Percentiles rank a stretch among this genome's conserved stretches.
These are phyloP conservation scores for Sonneratia alba DNA, from an alignment of 345 rosid genomes.

Conservation along the genomic window DNA sequence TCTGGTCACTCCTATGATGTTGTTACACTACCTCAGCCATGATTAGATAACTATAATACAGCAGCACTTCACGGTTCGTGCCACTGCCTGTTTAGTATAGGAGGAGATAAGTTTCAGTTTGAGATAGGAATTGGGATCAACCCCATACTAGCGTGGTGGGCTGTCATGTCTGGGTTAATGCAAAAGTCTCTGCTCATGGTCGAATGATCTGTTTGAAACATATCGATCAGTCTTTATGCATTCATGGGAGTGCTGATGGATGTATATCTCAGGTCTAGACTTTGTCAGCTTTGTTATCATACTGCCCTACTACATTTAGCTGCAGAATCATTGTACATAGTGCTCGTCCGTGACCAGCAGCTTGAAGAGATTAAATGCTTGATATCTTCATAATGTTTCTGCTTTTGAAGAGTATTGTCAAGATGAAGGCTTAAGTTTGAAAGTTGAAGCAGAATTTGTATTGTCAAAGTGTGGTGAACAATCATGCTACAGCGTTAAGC, in stretches of 20 bases:
- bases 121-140: background rate
- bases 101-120: background rate
- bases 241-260: background rate
- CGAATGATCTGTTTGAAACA: background rate
- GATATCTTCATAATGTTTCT: background rate
- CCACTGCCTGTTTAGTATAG: background rate
- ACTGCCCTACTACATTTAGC: background rate
- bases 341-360: background rate
- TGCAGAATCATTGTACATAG: background rate
- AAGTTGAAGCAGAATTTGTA: background rate
- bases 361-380: background rate
- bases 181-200: background rate
- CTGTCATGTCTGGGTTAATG: background rate
- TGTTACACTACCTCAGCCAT: background rate
- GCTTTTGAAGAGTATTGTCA: background rate
- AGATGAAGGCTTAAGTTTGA: background rate
- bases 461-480: background rate
- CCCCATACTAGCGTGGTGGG: background rate
- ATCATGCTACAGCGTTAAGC: background rate
- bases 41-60: background rate
- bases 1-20: background rate
- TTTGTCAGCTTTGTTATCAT: background rate
- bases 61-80: background rate
- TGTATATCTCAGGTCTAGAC: background rate
- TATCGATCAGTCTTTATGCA: background rate